Conservation (phyloP, 306 rosid genomes). For the Fragaria ananassa region DNA sequence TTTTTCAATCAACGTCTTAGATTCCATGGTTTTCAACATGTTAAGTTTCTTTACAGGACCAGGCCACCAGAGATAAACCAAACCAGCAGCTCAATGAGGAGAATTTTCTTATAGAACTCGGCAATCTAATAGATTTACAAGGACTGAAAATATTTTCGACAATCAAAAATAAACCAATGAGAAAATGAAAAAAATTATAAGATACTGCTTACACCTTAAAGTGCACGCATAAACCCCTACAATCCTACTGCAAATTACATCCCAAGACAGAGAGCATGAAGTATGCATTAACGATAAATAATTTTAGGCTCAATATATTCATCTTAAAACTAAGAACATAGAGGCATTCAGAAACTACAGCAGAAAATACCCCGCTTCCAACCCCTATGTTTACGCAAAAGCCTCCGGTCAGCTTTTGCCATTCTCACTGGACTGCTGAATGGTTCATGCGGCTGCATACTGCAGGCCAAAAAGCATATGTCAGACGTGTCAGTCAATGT, state of each 20-base stretch:
- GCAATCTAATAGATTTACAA: background rate
- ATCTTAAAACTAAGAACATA: slow-evolving; percentile 36
- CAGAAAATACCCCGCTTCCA: slow-evolving; percentile 74
- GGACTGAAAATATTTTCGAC: background rate
- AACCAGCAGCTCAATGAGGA: background rate
- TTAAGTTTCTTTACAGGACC: background rate
- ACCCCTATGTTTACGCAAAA: slow-evolving; percentile 44
- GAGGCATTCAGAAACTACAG: slow-evolving; percentile 74
- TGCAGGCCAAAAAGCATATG: slow-evolving; percentile 32
- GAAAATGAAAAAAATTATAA: slow-evolving; percentile 3
- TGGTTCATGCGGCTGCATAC: slow-evolving; percentile 73
- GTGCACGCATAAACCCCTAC: slow-evolving; percentile 21
- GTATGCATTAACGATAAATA: slow-evolving; percentile 28
- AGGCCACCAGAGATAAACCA: background rate
- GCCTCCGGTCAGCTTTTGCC: slow-evolving; percentile 67
- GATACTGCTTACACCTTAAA: slow-evolving; percentile 13
- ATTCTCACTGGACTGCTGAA: slow-evolving; percentile 82
- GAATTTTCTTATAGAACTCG: background rate
- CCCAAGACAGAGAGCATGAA: slow-evolving; percentile 18
- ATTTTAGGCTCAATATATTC: background rate
- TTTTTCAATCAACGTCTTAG: background rate
- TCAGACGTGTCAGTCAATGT: background rate
- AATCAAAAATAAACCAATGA: background rate
- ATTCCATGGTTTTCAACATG: background rate
- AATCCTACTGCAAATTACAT: slow-evolving; percentile 45